phyloP scores from a whole-genome alignment of 805 yeast species.

The Spathaspora arborariae region DNA sequence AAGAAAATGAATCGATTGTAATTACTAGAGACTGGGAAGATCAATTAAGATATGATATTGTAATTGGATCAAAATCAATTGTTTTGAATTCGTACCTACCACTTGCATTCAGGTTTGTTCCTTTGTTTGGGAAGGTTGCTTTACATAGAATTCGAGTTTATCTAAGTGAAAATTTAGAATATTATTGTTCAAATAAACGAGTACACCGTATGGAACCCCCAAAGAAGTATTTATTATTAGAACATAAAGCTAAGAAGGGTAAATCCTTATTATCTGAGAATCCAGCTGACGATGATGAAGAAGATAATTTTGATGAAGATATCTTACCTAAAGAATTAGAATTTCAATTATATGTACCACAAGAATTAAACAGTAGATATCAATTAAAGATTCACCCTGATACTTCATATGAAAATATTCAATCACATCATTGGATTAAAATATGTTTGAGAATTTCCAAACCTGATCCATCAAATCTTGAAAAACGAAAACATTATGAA shows the following conservation, averaged over 20 bases:
- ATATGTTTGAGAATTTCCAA: constrained; percentile 77
- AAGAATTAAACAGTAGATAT: constrained; percentile 51
- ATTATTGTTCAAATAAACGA: constrained; percentile 78
- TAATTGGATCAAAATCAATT: constrained; percentile 85
- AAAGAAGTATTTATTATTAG: constrained; percentile 73
- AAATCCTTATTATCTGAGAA: constrained; percentile 41
- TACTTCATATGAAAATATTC: constrained; percentile 73
- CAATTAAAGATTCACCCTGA: constrained; percentile 68
- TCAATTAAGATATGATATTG: constrained; percentile 82
- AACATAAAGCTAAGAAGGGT: constrained; percentile 63
- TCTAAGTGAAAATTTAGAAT: constrained; percentile 85
- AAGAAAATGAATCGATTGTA: constrained; percentile 90
- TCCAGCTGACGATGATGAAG: constrained; percentile 24
- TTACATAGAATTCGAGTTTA: constrained; percentile 83
- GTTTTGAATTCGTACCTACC: constrained; percentile 83
- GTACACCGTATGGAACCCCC: constrained; percentile 93
- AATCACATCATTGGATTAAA: constrained; percentile 94
- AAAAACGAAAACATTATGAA: constrained; percentile 85
- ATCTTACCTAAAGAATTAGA: constrained; percentile 76
- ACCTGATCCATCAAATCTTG: constrained; percentile 47
- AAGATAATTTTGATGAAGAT: constrained; percentile 37
- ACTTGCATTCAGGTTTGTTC: constrained; percentile 76
- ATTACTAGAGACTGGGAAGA: constrained; percentile 93
- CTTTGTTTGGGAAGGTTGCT: constrained; percentile 76
- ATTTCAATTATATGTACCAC: constrained; percentile 83